A percentile compares a stretch with the other conserved stretches of the same genome.
Conservation (phyloP, 768 basidiomycete genomes). For the Xerocomellus amylosporus region DNA sequence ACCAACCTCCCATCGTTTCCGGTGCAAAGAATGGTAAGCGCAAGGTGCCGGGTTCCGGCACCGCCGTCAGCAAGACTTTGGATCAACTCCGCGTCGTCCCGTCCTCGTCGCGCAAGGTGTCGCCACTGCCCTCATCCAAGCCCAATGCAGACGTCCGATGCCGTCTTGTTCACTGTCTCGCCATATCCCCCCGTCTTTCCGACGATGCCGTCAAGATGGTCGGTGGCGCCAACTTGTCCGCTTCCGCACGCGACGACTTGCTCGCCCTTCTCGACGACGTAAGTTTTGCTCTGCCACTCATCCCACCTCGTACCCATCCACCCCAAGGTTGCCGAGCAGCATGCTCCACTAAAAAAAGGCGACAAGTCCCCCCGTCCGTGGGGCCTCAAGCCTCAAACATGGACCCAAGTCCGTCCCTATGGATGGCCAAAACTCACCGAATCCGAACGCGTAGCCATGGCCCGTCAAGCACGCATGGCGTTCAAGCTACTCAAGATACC, state of each 20-base stretch:
- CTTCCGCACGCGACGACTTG: slow-evolving; percentile 41
- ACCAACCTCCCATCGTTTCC: slow-evolving; percentile 33
- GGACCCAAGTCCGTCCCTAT: slow-evolving; percentile 70
- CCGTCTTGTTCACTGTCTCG: slow-evolving; percentile 50
- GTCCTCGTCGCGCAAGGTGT: slow-evolving; percentile 32
- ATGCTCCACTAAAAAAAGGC: slow-evolving; percentile 31
- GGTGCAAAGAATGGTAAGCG: slow-evolving; percentile 43
- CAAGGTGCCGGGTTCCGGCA: slow-evolving; percentile 34
- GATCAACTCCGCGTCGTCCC: slow-evolving; percentile 31
- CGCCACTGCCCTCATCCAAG: slow-evolving; percentile 26
- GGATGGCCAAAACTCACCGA: slow-evolving; percentile 54
- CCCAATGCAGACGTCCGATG: slow-evolving; percentile 26
- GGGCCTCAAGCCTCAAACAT: slow-evolving; percentile 53
- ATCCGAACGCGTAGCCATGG: slow-evolving; percentile 46
- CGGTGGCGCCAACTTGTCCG: slow-evolving; percentile 39
- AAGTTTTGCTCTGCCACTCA: slow-evolving; percentile 5
- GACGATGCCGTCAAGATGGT: slow-evolving; percentile 42
- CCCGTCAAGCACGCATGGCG: slow-evolving; percentile 48
- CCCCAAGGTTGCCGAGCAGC: slow-evolving; percentile 51
- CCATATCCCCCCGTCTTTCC: slow-evolving; percentile 46
- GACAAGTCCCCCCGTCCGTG: slow-evolving; percentile 44
- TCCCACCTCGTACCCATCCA: not conserved
- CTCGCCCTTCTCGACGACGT: slow-evolving; percentile 52
- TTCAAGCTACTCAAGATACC: slow-evolving; percentile 53
- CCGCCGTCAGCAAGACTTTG: slow-evolving; percentile 26